These are phyloP conservation scores for Tremella yokohamensis DNA, from an alignment of 768 basidiomycete species.

Conservation along the genomic window DNA sequence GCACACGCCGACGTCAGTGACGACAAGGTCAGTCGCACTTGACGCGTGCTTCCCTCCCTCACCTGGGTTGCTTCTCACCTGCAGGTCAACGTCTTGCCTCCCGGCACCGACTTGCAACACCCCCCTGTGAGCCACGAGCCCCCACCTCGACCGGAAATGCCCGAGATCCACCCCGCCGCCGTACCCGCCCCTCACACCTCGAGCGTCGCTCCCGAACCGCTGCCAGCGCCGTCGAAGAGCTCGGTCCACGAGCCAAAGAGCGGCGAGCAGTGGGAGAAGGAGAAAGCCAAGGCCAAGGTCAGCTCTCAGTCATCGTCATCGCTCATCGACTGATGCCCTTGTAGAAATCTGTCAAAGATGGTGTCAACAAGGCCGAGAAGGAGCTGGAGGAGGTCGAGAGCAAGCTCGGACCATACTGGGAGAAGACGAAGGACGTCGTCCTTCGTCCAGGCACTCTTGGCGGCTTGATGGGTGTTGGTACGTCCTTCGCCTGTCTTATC, in stretches of 20 bases:
- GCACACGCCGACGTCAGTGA: conserved; percentile 49
- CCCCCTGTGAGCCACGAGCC: conserved; percentile 29
- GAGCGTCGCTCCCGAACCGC: conserved; percentile 35
- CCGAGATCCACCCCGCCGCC: conserved; percentile 19
- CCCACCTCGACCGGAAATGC: conserved; percentile 23
- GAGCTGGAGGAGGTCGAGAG: conserved; percentile 46
- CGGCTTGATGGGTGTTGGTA: conserved; percentile 68
- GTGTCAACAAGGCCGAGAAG: conserved; percentile 47
- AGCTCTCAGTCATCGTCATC: not conserved
- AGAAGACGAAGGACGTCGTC: conserved; percentile 59
- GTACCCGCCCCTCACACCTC: conserved; percentile 29
- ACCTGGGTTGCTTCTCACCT: not conserved
- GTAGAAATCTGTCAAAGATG: conserved; percentile 33
- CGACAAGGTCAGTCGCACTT: conserved; percentile 52
- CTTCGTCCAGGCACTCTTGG: conserved; percentile 68
- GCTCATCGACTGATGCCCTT: conserved; percentile 17
- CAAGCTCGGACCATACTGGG: conserved; percentile 45
- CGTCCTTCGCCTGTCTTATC: conserved; percentile 29
- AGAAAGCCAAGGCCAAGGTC: conserved; percentile 56
- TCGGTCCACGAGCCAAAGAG: conserved; percentile 32
- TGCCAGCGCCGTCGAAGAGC: conserved; percentile 30
- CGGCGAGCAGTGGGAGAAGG: conserved; percentile 43
- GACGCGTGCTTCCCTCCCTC: not conserved
- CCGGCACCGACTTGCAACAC: conserved; percentile 43
- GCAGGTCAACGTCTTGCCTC: conserved; percentile 44